Conservation (phyloP, 2,329 filamentous ascomycete genomes). For the Thyridium curvatum region DNA sequence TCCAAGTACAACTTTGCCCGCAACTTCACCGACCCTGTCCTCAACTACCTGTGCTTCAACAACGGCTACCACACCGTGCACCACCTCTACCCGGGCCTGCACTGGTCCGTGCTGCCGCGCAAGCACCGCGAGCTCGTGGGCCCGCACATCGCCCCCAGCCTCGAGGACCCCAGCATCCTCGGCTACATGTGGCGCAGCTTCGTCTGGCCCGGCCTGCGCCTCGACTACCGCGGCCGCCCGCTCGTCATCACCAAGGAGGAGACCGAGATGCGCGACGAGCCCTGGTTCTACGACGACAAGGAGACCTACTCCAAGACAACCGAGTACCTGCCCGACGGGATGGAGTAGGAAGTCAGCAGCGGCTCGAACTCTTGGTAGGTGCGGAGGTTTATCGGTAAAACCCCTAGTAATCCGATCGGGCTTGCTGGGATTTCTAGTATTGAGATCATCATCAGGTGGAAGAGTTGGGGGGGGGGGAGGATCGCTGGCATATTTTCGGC, state of each 20-base stretch:
- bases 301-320: constrained; percentile 7
- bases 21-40: constrained; percentile 7
- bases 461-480: no score
- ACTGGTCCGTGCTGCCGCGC: constrained; percentile 7
- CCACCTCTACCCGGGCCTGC: constrained; percentile 7
- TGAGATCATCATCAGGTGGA: no score
- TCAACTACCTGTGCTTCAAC: constrained; percentile 8
- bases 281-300: constrained; percentile 5
- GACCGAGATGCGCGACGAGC: constrained; percentile 8
- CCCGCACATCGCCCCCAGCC: constrained; percentile 5
- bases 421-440: no score
- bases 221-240: constrained; percentile 6
- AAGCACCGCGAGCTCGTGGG: constrained; percentile 8
- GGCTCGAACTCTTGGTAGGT: no score
- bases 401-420: no score
- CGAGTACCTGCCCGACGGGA: constrained; percentile 5
- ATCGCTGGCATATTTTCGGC: no score
- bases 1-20: constrained; percentile 9
- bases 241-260: constrained; percentile 7
- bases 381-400: no score
- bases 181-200: constrained; percentile 9
- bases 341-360: constrained; percentile 6
- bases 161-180: constrained; percentile 7
- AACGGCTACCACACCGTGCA: constrained; percentile 8
- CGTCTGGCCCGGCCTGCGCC: constrained; percentile 6